Evolutionary conservation across 2,329 filamentous ascomycete species (phyloP).

Genomic region (Graphilbum fragrans): DNA sequence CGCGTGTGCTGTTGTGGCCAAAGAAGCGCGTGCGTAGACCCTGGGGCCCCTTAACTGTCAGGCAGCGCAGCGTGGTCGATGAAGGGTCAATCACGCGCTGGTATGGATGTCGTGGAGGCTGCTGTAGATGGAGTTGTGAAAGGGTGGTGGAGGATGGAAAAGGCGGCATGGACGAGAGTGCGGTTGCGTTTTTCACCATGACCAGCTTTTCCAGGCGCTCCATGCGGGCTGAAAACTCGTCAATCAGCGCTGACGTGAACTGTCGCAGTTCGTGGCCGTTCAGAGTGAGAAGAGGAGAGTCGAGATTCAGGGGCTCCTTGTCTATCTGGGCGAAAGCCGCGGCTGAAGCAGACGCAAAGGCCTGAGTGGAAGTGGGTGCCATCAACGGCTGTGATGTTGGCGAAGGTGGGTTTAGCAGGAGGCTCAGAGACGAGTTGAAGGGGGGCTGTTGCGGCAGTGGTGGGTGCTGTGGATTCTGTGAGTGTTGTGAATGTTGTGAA

Average conservation of each 20-base stretch:
- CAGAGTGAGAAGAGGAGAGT: constrained; percentile 7
- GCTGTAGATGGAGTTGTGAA: constrained; percentile 13
- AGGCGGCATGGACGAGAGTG: constrained; percentile 5
- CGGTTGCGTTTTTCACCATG: constrained; percentile 21
- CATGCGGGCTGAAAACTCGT: constrained; percentile 36
- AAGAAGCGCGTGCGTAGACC: constrained; percentile 36
- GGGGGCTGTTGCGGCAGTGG: not conserved
- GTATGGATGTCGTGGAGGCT: not conserved
- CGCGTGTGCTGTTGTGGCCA: constrained; percentile 39
- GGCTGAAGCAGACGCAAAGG: not conserved
- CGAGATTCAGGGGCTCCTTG: not conserved
- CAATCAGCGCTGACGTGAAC: constrained; percentile 18
- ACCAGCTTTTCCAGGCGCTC: constrained; percentile 41
- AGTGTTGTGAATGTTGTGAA: no score
- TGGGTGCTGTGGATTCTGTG: not conserved
- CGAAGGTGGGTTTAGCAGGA: constrained; percentile 10
- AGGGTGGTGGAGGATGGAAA: constrained; percentile 11
- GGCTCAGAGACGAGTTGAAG: constrained; percentile 9
- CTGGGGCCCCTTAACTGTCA: constrained; percentile 35
- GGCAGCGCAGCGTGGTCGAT: constrained; percentile 32
- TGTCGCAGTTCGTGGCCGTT: constrained; percentile 16
- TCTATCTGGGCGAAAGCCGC: not conserved
- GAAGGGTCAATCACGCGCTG: constrained; percentile 7
- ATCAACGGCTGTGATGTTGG: not conserved
- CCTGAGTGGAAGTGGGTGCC: not conserved